Evolutionary conservation across 2,329 filamentous ascomycete species (phyloP).

Genomic region (Ophiostoma populinum): DNA sequence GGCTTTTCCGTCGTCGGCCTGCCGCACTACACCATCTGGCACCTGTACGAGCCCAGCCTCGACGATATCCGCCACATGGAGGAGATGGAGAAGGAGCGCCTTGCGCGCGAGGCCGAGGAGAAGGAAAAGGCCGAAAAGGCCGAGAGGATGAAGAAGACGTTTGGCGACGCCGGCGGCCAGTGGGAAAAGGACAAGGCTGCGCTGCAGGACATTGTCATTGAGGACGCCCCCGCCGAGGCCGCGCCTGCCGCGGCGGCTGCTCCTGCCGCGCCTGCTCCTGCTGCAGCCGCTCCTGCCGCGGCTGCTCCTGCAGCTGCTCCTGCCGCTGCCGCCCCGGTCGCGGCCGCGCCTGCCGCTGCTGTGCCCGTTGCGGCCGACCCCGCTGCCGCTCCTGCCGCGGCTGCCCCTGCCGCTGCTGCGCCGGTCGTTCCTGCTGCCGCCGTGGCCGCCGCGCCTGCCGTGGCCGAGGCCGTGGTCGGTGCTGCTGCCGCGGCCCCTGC

Average conservation of each 20-base stretch:
- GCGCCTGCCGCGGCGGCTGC: neutral
- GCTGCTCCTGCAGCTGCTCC: neutral
- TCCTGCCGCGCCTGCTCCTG: conserved; percentile 5
- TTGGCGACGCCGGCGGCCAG: conserved; percentile 57
- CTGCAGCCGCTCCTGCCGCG: neutral
- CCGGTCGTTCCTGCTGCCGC: conserved; percentile 2
- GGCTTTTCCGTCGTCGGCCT: conserved; percentile 86
- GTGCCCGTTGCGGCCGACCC: conserved; percentile 1
- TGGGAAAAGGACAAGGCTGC: conserved; percentile 83
- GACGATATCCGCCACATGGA: conserved; percentile 97
- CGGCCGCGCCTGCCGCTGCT: conserved; percentile 1
- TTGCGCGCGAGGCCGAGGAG: conserved; percentile 66
- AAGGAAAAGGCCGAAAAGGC: conserved; percentile 52
- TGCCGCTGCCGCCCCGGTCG: neutral
- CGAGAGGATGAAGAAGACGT: conserved; percentile 66
- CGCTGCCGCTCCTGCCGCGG: neutral
- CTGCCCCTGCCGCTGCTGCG: conserved; percentile 1
- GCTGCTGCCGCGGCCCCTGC: neutral
- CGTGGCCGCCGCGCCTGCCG: neutral
- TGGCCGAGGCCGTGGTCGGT: conserved; percentile 3
- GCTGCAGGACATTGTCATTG: conserved; percentile 49
- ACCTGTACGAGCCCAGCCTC: conserved; percentile 96
- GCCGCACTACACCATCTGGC: conserved; percentile 97
- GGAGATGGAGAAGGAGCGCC: conserved; percentile 85
- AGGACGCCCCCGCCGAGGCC: conserved; percentile 24